These are phyloP conservation scores for Musa beccarii DNA, from an alignment of 176 grass and related monocot species.

Conservation along the genomic window DNA sequence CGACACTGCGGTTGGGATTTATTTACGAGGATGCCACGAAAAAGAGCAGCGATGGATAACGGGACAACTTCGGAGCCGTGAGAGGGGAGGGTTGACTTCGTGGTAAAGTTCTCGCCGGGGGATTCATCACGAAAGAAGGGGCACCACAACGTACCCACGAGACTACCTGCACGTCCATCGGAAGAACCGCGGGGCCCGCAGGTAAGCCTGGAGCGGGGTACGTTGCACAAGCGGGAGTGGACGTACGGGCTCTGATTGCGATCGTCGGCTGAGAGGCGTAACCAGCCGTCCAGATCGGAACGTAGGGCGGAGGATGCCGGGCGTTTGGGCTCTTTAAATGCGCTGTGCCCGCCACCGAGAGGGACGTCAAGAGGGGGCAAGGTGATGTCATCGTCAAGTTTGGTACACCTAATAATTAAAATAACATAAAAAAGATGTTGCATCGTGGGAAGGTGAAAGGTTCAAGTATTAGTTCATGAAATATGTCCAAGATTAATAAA, in stretches of 20 bases:
- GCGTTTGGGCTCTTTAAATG: background rate
- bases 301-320: background rate
- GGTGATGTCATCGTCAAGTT: background rate
- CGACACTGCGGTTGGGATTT: background rate
- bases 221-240: background rate
- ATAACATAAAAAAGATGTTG: background rate
- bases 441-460: too few species aligned
- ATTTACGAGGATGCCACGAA: background rate
- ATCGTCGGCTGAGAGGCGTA: background rate
- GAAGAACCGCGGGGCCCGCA: background rate
- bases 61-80: constrained; percentile 7
- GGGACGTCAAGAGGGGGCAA: background rate
- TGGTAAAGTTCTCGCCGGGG: background rate
- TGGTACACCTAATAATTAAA: background rate
- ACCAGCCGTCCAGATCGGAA: background rate
- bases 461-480: too few species aligned
- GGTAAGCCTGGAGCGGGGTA: background rate
- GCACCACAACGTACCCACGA: too few species aligned
- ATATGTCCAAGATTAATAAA: too few species aligned
- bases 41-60: constrained; percentile 7
- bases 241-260: background rate
- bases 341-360: background rate
- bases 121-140: too few species aligned
- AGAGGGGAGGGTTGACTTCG: background rate
- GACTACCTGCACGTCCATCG: background rate